Evolutionary conservation across 2,329 filamentous ascomycete species (phyloP).

Genomic region (Pseudopithomyces maydicus): DNA sequence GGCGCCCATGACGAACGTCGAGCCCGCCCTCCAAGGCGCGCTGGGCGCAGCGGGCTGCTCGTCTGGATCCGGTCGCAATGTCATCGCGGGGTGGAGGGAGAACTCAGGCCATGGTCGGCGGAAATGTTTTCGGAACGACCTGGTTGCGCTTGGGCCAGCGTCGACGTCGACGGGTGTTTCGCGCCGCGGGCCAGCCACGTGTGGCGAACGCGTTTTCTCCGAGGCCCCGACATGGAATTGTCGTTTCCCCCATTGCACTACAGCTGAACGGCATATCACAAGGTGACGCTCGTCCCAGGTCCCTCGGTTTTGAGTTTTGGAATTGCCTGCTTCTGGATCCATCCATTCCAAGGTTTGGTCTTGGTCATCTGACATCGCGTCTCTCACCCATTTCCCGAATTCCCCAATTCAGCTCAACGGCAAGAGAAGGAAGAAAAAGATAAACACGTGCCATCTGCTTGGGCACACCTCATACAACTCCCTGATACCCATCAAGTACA

Average conservation of each 20-base stretch:
- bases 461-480: not conserved
- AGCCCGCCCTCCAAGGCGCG: slow-evolving; percentile 73
- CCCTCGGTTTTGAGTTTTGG: not conserved
- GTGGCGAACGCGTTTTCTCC: slow-evolving; percentile 16
- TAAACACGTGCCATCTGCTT: not conserved
- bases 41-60: slow-evolving; percentile 60
- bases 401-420: not conserved
- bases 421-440: not conserved
- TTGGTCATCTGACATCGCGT: no score
- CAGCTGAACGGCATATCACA: not conserved
- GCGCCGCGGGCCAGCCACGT: slow-evolving; percentile 15
- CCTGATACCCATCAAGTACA: not conserved
- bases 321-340: not conserved
- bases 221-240: slow-evolving; percentile 11
- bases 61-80: slow-evolving; percentile 42
- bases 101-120: not conserved
- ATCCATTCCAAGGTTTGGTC: not conserved
- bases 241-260: not conserved
- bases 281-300: not conserved
- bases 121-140: slow-evolving; percentile 9
- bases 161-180: not conserved
- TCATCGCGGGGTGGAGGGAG: slow-evolving; percentile 39
- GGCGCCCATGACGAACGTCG: slow-evolving; percentile 74
- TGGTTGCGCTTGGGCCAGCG: not conserved
- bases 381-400: not conserved